A percentile compares a stretch with the other conserved stretches of the same genome.
These are phyloP conservation scores for Monilinia fructigena DNA, from an alignment of 2,329 filamentous ascomycete species.

Conservation along the genomic window DNA sequence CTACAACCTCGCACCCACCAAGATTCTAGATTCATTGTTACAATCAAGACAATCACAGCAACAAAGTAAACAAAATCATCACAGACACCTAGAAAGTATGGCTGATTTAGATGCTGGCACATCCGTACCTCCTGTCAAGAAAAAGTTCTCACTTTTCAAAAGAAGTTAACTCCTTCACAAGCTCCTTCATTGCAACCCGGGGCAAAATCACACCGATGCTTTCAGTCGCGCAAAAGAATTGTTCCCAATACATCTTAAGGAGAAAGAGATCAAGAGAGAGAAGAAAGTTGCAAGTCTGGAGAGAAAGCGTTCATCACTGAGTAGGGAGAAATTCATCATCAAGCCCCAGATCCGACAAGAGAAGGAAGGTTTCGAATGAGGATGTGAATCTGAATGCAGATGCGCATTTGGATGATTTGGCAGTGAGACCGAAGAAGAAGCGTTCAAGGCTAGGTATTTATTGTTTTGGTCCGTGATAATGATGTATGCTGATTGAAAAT, in stretches of 20 bases:
- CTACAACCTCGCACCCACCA: not conserved
- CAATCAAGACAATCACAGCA: not conserved
- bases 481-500: conserved; percentile 11
- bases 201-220: conserved; percentile 43
- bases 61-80: not conserved
- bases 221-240: conserved; percentile 50
- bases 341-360: conserved; percentile 33
- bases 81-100: conserved; percentile 2
- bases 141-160: conserved; percentile 53
- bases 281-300: conserved; percentile 35
- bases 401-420: conserved; percentile 25
- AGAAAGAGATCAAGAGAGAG: conserved; percentile 42
- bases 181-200: conserved; percentile 40
- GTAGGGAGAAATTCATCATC: conserved; percentile 32
- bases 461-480: not conserved
- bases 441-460: conserved; percentile 8
- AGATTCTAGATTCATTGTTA: conserved; percentile 1
- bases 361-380: conserved; percentile 30
- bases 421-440: conserved; percentile 24
- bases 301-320: conserved; percentile 31
- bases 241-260: conserved; percentile 47
- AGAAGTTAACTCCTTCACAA: conserved; percentile 48
- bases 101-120: conserved; percentile 17
- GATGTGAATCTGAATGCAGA: conserved; percentile 23
- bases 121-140: conserved; percentile 23